These are phyloP conservation scores for Xylaria sp. DNA, from an alignment of 2,329 filamentous ascomycete species.

Conservation along the genomic window DNA sequence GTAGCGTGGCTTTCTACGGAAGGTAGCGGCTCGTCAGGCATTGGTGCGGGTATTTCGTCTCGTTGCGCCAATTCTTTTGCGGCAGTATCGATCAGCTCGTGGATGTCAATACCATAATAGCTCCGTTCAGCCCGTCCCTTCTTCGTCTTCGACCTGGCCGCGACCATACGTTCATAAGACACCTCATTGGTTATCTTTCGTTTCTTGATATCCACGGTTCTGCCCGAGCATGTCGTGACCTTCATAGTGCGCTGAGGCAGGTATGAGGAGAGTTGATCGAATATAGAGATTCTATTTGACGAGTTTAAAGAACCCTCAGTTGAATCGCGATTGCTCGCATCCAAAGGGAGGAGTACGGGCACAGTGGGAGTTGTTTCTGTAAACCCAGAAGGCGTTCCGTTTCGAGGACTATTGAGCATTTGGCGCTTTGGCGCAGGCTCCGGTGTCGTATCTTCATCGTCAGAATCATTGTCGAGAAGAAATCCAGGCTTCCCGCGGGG, in stretches of 20 bases:
- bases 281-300: constrained; percentile 39
- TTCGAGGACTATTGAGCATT: constrained; percentile 53
- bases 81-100: constrained; percentile 80
- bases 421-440: constrained; percentile 57
- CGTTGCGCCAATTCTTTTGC: constrained; percentile 65
- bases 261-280: constrained; percentile 41
- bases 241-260: constrained; percentile 51
- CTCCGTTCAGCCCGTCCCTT: constrained; percentile 76
- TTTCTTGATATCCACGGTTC: constrained; percentile 64
- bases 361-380: constrained; percentile 46
- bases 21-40: constrained; percentile 52
- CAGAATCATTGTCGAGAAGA: constrained; percentile 57
- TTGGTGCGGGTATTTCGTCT: constrained; percentile 42
- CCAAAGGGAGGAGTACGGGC: constrained; percentile 31
- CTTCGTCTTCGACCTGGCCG: constrained; percentile 72
- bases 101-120: constrained; percentile 95
- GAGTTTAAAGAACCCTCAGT: constrained; percentile 42
- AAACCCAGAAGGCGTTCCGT: constrained; percentile 36
- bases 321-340: constrained; percentile 23
- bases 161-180: constrained; percentile 75
- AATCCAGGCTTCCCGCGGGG: constrained; percentile 57
- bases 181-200: constrained; percentile 59
- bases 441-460: constrained; percentile 48
- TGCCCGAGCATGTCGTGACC: constrained; percentile 68
- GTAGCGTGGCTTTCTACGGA: constrained; percentile 55